Percentiles rank a stretch among this genome's conserved stretches.
Evolutionary conservation across 2,329 filamentous ascomycete species (phyloP).

Genomic region (Dactylellina sp.): DNA sequence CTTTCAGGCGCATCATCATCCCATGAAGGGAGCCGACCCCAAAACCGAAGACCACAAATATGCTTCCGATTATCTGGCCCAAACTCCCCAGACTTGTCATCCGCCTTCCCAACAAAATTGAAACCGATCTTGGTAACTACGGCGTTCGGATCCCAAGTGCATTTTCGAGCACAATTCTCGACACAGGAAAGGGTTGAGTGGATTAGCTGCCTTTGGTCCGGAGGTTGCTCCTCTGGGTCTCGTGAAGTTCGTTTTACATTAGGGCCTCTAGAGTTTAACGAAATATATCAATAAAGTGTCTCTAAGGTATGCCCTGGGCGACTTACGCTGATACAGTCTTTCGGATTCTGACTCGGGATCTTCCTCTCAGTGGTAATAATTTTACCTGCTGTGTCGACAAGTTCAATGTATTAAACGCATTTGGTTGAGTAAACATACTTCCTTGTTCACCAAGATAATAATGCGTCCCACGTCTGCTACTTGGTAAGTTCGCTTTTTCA

Average conservation of each 20-base stretch:
- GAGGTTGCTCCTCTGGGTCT: constrained; percentile 41
- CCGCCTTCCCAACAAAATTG: constrained; percentile 49
- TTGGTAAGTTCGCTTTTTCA: constrained; percentile 39
- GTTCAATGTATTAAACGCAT: background rate
- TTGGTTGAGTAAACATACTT: constrained; percentile 17
- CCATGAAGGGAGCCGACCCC: constrained; percentile 33
- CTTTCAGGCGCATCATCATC: constrained; percentile 28
- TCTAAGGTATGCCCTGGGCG: background rate
- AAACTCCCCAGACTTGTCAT: constrained; percentile 23
- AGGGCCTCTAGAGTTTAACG: constrained; percentile 30
- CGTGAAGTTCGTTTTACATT: constrained; percentile 37
- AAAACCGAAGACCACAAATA: constrained; percentile 49
- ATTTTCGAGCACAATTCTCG: constrained; percentile 49
- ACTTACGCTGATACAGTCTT: constrained; percentile 55
- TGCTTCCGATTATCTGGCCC: constrained; percentile 44
- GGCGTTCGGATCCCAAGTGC: constrained; percentile 53
- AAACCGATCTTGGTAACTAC: constrained; percentile 44
- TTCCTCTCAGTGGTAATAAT: constrained; percentile 44
- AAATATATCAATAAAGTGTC: background rate
- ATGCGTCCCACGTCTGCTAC: constrained; percentile 32
- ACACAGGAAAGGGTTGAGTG: constrained; percentile 46
- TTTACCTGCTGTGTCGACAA: constrained; percentile 43
- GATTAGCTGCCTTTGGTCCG: constrained; percentile 49
- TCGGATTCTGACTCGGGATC: constrained; percentile 47
- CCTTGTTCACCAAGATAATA: constrained; percentile 51